Evolutionary conservation across 2,329 filamentous ascomycete species (phyloP), one percentile per base, ranked within the genome.

Genomic region (Stachybotrys chlorohalonatus): DNA sequence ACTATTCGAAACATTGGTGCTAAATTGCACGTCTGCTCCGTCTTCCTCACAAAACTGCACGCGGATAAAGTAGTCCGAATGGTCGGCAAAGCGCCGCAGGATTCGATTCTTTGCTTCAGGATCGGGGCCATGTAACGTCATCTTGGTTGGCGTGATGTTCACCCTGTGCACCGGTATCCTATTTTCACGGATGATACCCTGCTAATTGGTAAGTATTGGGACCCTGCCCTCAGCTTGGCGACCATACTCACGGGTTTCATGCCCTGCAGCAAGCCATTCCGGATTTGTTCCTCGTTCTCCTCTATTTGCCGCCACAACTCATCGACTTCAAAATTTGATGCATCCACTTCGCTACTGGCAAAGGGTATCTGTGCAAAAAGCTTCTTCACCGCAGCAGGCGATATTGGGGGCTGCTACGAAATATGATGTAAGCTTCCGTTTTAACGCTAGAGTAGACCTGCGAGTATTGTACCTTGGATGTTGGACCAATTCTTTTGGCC

Each of bases 41-140:
- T 88, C 81, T 64, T 95, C 89, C 50, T 94, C 89, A 32, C 77
- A 77, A 61, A 94, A 91, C 7, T 83, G 78, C 0, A 92, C 86
- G 0, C 89, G 79, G 0, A 89, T 63, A 60, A 91, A 91, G 60
- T 79, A 76, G 49, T 87, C 81, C 1, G 77, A 77, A 54, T 84
- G 74, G 0, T 78, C 62, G 0, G 76, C 67, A 58, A 84, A 89
- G 58, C 82, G 81, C n/a, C 88, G 80, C 15, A 92, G 71, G 3
- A 92, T 81, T 5, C 86, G 76, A 62, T 91, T 91, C 56, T 82
- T 85, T 7, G 80, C 80, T 64, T 90, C 87, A 1, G 80, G 71
- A 52, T 86, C 83, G 0, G 85, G 85, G 9, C 46, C 46, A 16
- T 47, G 46, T n/a, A 47, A 47, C 9, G 6, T 47, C 8, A 47